Percentiles rank a stretch among this genome's conserved stretches.
Conservation (phyloP, 208 protist species). For the Strigomonas oncopelti region DNA sequence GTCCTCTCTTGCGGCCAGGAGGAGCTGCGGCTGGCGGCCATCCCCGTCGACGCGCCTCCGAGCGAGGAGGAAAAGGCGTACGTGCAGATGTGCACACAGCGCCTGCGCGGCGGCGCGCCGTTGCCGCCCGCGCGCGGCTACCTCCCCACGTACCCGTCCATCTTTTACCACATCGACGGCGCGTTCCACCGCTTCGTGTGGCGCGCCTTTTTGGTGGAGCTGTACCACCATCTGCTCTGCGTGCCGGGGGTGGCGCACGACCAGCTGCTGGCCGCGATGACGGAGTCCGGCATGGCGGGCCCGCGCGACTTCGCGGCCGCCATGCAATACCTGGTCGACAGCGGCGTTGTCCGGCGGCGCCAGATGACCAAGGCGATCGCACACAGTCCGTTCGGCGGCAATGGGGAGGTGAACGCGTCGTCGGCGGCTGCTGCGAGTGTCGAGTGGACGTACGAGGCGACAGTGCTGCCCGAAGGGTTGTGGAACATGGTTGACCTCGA, state of each 20-base stretch:
- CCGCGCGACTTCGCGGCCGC: conserved; percentile 33
- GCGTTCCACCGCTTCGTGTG: conserved; percentile 77
- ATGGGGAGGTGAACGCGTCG: not conserved
- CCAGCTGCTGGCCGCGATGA: conserved; percentile 31
- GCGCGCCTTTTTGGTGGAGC: conserved; percentile 45
- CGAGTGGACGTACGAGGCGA: not conserved
- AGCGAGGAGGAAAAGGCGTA: not conserved
- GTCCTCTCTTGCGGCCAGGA: conserved; percentile 12
- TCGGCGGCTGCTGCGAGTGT: not conserved
- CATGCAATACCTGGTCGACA: conserved; percentile 47
- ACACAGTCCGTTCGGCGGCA: conserved; percentile 13
- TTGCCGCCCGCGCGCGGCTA: not conserved
- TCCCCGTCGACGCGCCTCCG: conserved; percentile 28
- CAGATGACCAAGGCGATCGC: not conserved
- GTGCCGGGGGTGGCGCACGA: conserved; percentile 53
- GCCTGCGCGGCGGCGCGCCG: not conserved
- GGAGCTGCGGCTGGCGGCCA: conserved; percentile 24
- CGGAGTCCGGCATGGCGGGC: conserved; percentile 53
- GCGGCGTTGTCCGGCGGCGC: conserved; percentile 13
- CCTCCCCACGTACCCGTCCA: conserved; percentile 56
- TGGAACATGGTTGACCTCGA: conserved; percentile 8
- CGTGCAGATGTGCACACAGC: not conserved
- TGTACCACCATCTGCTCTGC: conserved; percentile 54
- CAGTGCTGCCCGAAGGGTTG: not conserved
- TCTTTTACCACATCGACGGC: conserved; percentile 85